Percentiles rank a stretch among this genome's conserved stretches.
Conservation (phyloP, 2,329 filamentous ascomycete species). For the Penicillium griseofulvum region DNA sequence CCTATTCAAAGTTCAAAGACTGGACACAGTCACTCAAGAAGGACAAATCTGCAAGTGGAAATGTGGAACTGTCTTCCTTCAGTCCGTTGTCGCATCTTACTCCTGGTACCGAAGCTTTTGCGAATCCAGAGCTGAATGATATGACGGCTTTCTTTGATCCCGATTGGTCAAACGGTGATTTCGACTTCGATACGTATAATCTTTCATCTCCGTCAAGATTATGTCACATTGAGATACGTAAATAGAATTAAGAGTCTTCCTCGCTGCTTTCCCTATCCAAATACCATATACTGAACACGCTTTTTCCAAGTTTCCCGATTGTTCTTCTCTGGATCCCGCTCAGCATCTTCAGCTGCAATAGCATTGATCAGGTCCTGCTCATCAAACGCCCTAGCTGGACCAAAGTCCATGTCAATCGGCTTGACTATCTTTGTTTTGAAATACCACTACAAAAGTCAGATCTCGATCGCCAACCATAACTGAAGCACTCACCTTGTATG, state of each 20-base stretch:
- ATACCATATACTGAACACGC: conserved; percentile 15
- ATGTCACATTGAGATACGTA: not conserved
- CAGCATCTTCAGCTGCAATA: conserved; percentile 4
- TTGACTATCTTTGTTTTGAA: conserved; percentile 26
- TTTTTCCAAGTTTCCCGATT: conserved; percentile 8
- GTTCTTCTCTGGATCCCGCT: not conserved
- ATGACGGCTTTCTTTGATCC: conserved; percentile 9
- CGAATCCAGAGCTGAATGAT: conserved; percentile 7
- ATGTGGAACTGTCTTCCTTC: conserved; percentile 15
- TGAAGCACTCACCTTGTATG: conserved; percentile 21
- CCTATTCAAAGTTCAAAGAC: conserved; percentile 51
- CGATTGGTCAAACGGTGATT: conserved; percentile 9
- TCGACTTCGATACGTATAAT: conserved; percentile 8
- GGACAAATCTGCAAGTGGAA: conserved; percentile 3
- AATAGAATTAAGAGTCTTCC: not conserved
- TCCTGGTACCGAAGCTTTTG: not conserved
- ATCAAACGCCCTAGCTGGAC: conserved; percentile 22
- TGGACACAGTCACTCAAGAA: conserved; percentile 34
- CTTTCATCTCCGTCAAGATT: not conserved
- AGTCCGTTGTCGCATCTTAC: conserved; percentile 12
- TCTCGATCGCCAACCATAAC: not conserved
- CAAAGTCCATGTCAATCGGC: conserved; percentile 24
- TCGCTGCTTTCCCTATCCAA: conserved; percentile 5
- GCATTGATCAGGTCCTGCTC: conserved; percentile 22
- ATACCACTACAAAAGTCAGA: conserved; percentile 10